Evolutionary conservation across 2,329 filamentous ascomycete species (phyloP).

Genomic region (Penicillium sp.): DNA sequence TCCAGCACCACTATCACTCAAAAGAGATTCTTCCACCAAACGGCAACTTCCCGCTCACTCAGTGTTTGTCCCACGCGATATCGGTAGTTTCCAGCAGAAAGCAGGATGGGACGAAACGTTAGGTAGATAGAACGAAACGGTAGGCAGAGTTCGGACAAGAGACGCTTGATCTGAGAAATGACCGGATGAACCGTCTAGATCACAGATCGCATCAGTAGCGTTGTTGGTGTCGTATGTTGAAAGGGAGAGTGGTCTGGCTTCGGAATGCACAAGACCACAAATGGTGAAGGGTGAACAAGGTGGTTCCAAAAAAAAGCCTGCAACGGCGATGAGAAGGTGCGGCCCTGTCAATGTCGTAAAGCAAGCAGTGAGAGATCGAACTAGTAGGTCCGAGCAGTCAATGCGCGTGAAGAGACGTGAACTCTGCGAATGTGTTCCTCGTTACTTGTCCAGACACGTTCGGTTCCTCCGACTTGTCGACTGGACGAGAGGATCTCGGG

Average conservation of each 20-base stretch:
- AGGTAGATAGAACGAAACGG: conserved; percentile 6
- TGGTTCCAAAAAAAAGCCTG: conserved; percentile 11
- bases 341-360: conserved; percentile 25
- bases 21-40: conserved; percentile 37
- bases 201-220: conserved; percentile 37
- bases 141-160: conserved; percentile 11
- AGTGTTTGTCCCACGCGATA: conserved; percentile 28
- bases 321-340: conserved; percentile 25
- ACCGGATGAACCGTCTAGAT: conserved; percentile 27
- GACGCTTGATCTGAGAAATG: conserved; percentile 11
- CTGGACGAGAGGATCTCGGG: not conserved
- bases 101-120: not conserved
- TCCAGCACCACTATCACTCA: conserved; percentile 37
- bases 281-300: conserved; percentile 3
- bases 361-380: conserved; percentile 9
- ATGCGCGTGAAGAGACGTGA: conserved; percentile 16
- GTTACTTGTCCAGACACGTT: conserved; percentile 9
- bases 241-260: conserved; percentile 18
- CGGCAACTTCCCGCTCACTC: conserved; percentile 35
- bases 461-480: not conserved
- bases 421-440: conserved; percentile 16
- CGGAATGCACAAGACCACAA: conserved; percentile 22
- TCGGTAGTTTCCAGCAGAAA: conserved; percentile 12
- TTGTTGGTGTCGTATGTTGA: conserved; percentile 12
- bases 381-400: conserved; percentile 12